A percentile compares a stretch with the other conserved stretches of the same genome.
phyloP scores from a whole-genome alignment of 2,329 filamentous ascomycete genomes.

The Chalara sp. region DNA sequence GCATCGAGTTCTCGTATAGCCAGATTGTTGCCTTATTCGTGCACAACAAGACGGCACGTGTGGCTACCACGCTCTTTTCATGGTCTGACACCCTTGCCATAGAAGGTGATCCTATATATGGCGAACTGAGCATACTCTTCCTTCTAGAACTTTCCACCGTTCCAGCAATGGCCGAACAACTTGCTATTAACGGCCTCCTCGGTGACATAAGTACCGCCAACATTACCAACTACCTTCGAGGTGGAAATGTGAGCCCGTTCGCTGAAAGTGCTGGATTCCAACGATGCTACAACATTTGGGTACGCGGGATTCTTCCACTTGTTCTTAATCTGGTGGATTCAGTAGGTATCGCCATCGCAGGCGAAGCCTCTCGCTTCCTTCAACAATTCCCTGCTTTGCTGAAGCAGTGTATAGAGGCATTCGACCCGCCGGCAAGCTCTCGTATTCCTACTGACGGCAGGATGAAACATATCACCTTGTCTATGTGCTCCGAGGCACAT shows the following conservation, averaged over 20 bases:
- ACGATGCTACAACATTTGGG: slow-evolving; percentile 86
- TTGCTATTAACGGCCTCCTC: slow-evolving; percentile 81
- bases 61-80: slow-evolving; percentile 81
- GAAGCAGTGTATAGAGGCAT: slow-evolving; percentile 60
- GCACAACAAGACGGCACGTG: slow-evolving; percentile 67
- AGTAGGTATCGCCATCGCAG: slow-evolving; percentile 73
- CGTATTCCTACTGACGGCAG: slow-evolving; percentile 41
- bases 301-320: slow-evolving; percentile 77
- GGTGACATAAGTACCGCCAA: slow-evolving; percentile 73
- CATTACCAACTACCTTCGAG: slow-evolving; percentile 70
- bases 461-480: slow-evolving; percentile 61
- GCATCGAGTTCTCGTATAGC: slow-evolving; percentile 62
- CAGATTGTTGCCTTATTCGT: slow-evolving; percentile 66
- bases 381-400: slow-evolving; percentile 84
- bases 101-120: slow-evolving; percentile 81
- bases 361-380: slow-evolving; percentile 79
- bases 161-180: slow-evolving; percentile 75
- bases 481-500: slow-evolving; percentile 70
- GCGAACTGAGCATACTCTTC: slow-evolving; percentile 84
- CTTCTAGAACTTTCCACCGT: slow-evolving; percentile 81
- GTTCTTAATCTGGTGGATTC: slow-evolving; percentile 81
- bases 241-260: slow-evolving; percentile 67
- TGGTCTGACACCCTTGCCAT: slow-evolving; percentile 83
- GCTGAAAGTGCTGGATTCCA: slow-evolving; percentile 61
- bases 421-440: slow-evolving; percentile 53